Conservation (phyloP, 108 stramenopile genomes). For the Cyclotella kingstonii region DNA sequence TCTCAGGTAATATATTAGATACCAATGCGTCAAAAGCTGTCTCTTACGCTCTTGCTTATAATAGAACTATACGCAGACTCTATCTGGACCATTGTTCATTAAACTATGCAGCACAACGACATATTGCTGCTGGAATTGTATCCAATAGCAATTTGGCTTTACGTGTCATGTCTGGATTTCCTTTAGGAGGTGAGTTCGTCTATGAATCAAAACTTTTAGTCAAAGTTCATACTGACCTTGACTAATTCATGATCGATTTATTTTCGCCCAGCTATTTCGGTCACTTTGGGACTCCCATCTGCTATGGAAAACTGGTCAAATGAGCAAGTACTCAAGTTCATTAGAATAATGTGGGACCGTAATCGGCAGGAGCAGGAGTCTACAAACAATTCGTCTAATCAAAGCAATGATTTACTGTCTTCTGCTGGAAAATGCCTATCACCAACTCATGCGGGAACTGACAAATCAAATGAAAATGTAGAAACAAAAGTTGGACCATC, state of each 20-base stretch:
- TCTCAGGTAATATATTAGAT: slow-evolving; percentile 76
- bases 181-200: slow-evolving; percentile 73
- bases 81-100: slow-evolving; percentile 72
- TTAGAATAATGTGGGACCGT: slow-evolving; percentile 79
- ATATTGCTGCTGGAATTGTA: slow-evolving; percentile 82
- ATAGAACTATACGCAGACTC: slow-evolving; percentile 58
- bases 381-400: neutral
- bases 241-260: neutral
- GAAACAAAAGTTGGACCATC: slow-evolving; percentile 57
- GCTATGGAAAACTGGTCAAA: slow-evolving; percentile 78
- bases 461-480: slow-evolving; percentile 9
- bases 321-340: slow-evolving; percentile 75
- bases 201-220: too few species aligned
- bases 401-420: slow-evolving; percentile 4
- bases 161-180: slow-evolving; percentile 68
- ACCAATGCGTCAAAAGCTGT: slow-evolving; percentile 81
- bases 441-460: slow-evolving; percentile 1
- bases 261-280: slow-evolving; percentile 54
- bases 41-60: slow-evolving; percentile 80
- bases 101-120: slow-evolving; percentile 80
- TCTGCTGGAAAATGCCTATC: slow-evolving; percentile 11
- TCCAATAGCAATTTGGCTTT: slow-evolving; percentile 66
- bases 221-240: neutral
- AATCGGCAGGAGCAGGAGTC: slow-evolving; percentile 34
- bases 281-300: slow-evolving; percentile 71